phyloP scores from a whole-genome alignment of 2,329 filamentous ascomycete species.

The Claviceps sp. region DNA sequence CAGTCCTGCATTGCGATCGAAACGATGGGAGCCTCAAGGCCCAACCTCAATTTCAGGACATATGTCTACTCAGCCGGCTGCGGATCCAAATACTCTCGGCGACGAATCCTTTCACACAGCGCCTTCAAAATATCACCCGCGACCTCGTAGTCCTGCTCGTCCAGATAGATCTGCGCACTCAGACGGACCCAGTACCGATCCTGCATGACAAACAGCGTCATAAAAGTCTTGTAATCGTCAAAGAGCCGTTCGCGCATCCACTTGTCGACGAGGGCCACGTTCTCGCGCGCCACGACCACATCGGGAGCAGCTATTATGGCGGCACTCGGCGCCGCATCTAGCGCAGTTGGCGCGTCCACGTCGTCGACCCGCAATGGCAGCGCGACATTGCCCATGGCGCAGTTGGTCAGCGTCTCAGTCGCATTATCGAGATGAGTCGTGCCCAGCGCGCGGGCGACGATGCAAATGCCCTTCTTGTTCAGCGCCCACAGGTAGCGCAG shows the following conservation, averaged over 20 bases:
- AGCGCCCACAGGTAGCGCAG: constrained; percentile 48
- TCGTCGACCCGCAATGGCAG: constrained; percentile 44
- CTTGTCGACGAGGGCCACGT: constrained; percentile 27
- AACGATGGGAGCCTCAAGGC: no score
- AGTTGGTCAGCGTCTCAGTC: constrained; percentile 46
- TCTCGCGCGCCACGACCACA: constrained; percentile 15
- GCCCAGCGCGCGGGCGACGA: constrained; percentile 48
- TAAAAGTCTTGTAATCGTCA: constrained; percentile 55
- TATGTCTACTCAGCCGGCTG: not conserved
- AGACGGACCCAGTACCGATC: constrained; percentile 57
- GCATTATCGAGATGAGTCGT: constrained; percentile 61
- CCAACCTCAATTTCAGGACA: no score
- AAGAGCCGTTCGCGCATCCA: constrained; percentile 46
- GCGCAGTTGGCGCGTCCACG: constrained; percentile 13
- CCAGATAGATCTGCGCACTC: constrained; percentile 77
- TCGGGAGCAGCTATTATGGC: not conserved
- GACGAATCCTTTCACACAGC: constrained; percentile 27
- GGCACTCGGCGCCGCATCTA: constrained; percentile 4
- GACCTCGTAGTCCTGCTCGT: constrained; percentile 64
- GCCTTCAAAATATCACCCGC: constrained; percentile 44
- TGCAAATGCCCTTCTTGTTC: constrained; percentile 47
- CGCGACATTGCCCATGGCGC: constrained; percentile 59
- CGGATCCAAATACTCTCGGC: constrained; percentile 19
- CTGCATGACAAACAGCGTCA: constrained; percentile 48
- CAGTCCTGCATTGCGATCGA: no score